Conservation (phyloP, 2,329 filamentous ascomycete genomes). For the Cytospora mali region DNA sequence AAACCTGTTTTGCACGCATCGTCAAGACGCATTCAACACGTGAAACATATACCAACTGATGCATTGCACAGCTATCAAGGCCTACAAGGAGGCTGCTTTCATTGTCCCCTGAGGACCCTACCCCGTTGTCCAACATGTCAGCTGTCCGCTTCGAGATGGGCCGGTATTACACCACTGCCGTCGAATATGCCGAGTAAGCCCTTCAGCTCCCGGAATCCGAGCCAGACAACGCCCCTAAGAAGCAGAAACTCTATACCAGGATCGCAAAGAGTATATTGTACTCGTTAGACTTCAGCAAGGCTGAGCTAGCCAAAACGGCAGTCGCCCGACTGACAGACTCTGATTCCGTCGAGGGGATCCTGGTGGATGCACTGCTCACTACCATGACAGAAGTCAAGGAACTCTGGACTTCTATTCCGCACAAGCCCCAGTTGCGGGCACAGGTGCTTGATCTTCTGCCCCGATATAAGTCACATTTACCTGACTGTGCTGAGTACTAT, state of each 20-base stretch:
- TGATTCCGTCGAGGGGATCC: no score
- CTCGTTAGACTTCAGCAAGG: no score
- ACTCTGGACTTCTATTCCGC: no score
- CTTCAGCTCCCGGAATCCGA: constrained; percentile 2
- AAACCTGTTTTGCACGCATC: background rate
- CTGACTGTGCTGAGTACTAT: background rate
- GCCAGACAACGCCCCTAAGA: background rate
- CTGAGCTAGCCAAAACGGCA: no score
- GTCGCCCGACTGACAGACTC: no score
- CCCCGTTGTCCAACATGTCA: constrained; percentile 31
- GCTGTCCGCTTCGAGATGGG: constrained; percentile 32
- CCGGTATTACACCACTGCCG: constrained; percentile 26
- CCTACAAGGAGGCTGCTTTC: constrained; percentile 20
- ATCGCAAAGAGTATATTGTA: no score
- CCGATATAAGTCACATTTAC: constrained; percentile 1
- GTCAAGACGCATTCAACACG: no score
- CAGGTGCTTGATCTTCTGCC: background rate
- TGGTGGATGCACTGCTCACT: no score
- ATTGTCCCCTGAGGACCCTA: constrained; percentile 27
- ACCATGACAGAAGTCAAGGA: no score
- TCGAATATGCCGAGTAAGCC: constrained; percentile 25
- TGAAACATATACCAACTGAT: background rate
- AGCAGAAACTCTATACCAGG: background rate
- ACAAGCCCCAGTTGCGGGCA: background rate
- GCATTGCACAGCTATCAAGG: background rate